phyloP scores from a whole-genome alignment of 163 green algal species.

The Chloroidium sp. region DNA sequence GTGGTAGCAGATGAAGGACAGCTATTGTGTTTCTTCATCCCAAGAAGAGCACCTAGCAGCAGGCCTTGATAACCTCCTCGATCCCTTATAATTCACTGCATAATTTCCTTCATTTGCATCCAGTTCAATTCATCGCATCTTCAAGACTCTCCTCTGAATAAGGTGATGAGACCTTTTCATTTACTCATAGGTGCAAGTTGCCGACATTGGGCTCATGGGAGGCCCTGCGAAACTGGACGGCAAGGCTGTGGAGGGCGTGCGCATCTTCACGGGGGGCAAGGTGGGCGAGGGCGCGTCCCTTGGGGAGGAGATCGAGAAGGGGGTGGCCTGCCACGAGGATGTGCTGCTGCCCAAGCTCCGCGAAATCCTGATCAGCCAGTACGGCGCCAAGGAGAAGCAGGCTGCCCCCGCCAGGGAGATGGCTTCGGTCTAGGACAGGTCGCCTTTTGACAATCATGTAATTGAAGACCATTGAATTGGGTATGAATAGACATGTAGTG shows the following conservation, averaged over 20 bases:
- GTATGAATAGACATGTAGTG: neutral
- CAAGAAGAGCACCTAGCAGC: too few species aligned
- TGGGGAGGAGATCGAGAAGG: slow-evolving; percentile 45
- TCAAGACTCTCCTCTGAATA: too few species aligned
- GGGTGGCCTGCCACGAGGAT: slow-evolving; percentile 52
- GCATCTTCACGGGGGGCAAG: slow-evolving; percentile 74
- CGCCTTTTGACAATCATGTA: too few species aligned
- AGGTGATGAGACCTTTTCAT: too few species aligned
- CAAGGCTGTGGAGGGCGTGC: slow-evolving; percentile 80
- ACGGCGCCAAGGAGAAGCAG: slow-evolving; percentile 38
- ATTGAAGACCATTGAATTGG: too few species aligned
- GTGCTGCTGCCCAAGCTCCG: slow-evolving; percentile 60
- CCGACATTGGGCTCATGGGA: slow-evolving; percentile 86
- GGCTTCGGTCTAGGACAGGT: too few species aligned
- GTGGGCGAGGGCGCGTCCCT: slow-evolving; percentile 54
- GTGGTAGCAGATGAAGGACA: too few species aligned
- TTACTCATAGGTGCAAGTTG: slow-evolving; percentile 53
- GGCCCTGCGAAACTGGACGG: slow-evolving; percentile 71
- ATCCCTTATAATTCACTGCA: too few species aligned
- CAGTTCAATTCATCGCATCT: too few species aligned
- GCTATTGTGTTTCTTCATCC: too few species aligned
- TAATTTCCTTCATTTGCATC: too few species aligned
- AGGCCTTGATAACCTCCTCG: too few species aligned
- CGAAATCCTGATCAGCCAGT: slow-evolving; percentile 64
- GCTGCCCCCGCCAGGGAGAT: neutral